A percentile compares a stretch with the other conserved stretches of the same genome.
Evolutionary conservation across 2,329 filamentous ascomycete genomes (phyloP).

Genomic region (Neodidymelliopsis sp.): DNA sequence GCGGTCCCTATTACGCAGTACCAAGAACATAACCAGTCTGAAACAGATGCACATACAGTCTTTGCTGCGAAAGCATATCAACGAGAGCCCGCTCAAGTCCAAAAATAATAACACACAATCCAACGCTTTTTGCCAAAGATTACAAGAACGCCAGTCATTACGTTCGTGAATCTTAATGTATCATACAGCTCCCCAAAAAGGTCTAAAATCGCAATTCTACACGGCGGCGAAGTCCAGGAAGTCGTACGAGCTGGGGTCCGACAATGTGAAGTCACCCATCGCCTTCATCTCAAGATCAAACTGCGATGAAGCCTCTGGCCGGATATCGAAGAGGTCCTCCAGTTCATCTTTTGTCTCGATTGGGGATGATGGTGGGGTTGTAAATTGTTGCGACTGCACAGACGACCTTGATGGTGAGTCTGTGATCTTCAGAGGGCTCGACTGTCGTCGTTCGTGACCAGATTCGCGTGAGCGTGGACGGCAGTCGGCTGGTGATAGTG

Average conservation of each 20-base stretch:
- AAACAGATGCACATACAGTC: slow-evolving; percentile 17
- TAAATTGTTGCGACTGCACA: slow-evolving; percentile 47
- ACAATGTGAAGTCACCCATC: slow-evolving; percentile 44
- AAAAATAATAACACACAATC: slow-evolving; percentile 2
- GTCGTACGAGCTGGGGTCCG: slow-evolving; percentile 42
- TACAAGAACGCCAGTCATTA: slow-evolving; percentile 35
- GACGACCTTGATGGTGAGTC: slow-evolving; percentile 45
- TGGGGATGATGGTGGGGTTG: slow-evolving; percentile 49
- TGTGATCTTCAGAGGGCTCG: slow-evolving; percentile 38
- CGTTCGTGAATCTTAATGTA: slow-evolving; percentile 36
- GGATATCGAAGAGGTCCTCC: slow-evolving; percentile 44
- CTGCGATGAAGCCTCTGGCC: slow-evolving; percentile 44
- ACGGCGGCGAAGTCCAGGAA: slow-evolving; percentile 46
- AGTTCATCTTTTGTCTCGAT: slow-evolving; percentile 42
- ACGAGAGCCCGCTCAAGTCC: slow-evolving; percentile 18
- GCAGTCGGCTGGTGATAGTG: slow-evolving; percentile 46
- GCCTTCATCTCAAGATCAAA: slow-evolving; percentile 51
- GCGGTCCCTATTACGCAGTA: slow-evolving; percentile 13
- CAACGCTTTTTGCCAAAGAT: slow-evolving; percentile 11
- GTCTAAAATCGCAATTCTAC: slow-evolving; percentile 15
- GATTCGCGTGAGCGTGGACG: slow-evolving; percentile 40
- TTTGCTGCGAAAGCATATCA: slow-evolving; percentile 14
- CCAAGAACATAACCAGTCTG: slow-evolving; percentile 17
- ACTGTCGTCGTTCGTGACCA: slow-evolving; percentile 21
- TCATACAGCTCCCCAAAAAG: slow-evolving; percentile 37